Base-by-base conservation (phyloP, 1,139 yeast genomes). In the Suhomyces bribrorum region DNA sequence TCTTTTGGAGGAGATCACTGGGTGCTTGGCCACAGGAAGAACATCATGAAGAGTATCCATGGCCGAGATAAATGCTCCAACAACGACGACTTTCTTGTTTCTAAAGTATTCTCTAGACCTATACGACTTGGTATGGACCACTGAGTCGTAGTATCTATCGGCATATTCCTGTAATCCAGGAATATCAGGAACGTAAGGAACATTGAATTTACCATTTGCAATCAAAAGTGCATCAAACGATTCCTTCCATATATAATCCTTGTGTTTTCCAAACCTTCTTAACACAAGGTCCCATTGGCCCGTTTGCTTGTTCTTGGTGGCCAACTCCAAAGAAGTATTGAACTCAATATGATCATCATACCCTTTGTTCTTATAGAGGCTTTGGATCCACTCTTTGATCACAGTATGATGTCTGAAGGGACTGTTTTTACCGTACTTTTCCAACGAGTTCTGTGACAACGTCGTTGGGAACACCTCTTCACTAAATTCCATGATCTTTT, bases 191-290 rank as follows among this genome's bases (percentile, higher is more conserved):
- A 73, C 61, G 40, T 48, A 69, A 0, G 81, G 79, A 4, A 57
- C 52, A 36, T 67, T 69, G 45, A 65, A 71, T 54, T 74, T 79
- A 3, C 81, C 81, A 40, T 67, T 71, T 5, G 78, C 76, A 8
- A 75, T 60, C 29, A 73, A 52, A 13, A 74, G 64, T 13, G 68
- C 70, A 49, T 75, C 79, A 49, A 69, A 75, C 9, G 37, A 38
- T 31, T 51, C 50, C n/a, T 28, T 29, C 46, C 52, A 40, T n/a
- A 47, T 31, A 28, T 43, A 48, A 32, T 49, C 53, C 29, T 41
- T 35, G 6, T 39, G 31, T 18, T 36, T 32, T 14, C 50, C 52
- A 20, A 40, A 42, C 18, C 38, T 36, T 31, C 35, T 32, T 34
- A 36, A 32, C 29, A 17, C 40, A 37, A 48, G 56, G 56, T 30